Conservation (phyloP, 371 early-diverging fungal species). For the Coemansia sp. region DNA sequence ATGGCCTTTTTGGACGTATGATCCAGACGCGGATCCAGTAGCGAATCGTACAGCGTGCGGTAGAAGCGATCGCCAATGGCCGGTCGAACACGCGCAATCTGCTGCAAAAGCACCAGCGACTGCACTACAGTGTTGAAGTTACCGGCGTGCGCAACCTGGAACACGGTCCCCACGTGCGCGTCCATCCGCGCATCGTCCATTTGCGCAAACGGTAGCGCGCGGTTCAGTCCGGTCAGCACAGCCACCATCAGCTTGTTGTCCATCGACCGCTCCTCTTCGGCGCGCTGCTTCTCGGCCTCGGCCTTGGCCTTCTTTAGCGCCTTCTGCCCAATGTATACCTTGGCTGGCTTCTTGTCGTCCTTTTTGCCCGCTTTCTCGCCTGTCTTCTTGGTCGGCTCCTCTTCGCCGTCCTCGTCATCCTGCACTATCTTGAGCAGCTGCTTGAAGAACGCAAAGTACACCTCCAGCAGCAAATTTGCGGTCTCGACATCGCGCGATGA, state of each 20-base stretch:
- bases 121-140: slow-evolving; percentile 91
- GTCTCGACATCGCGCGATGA: slow-evolving; percentile 66
- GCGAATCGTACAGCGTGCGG: slow-evolving; percentile 82
- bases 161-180: slow-evolving; percentile 80
- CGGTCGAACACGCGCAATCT: slow-evolving; percentile 57
- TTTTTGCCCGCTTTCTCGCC: neutral
- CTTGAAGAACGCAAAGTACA: slow-evolving; percentile 91
- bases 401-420: slow-evolving; percentile 48
- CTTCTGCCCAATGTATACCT: slow-evolving; percentile 51
- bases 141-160: slow-evolving; percentile 81
- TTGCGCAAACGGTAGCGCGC: slow-evolving; percentile 90
- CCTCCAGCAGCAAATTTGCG: slow-evolving; percentile 79
- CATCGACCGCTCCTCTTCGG: slow-evolving; percentile 66
- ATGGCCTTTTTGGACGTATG: slow-evolving; percentile 84
- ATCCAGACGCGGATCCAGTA: slow-evolving; percentile 79
- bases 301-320: slow-evolving; percentile 55
- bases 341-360: slow-evolving; percentile 25
- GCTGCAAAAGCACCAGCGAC: slow-evolving; percentile 85
- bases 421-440: slow-evolving; percentile 57
- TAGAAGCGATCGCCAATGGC: slow-evolving; percentile 80
- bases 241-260: slow-evolving; percentile 85
- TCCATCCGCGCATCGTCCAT: slow-evolving; percentile 76
- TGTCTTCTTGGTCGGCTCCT: slow-evolving; percentile 34
- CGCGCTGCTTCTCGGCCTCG: slow-evolving; percentile 51
- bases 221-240: slow-evolving; percentile 91